Evolutionary conservation across 2,329 filamentous ascomycete species (phyloP), one percentile per base, ranked within the genome.

Genomic region (Lasiodiplodia gonubiensis): DNA sequence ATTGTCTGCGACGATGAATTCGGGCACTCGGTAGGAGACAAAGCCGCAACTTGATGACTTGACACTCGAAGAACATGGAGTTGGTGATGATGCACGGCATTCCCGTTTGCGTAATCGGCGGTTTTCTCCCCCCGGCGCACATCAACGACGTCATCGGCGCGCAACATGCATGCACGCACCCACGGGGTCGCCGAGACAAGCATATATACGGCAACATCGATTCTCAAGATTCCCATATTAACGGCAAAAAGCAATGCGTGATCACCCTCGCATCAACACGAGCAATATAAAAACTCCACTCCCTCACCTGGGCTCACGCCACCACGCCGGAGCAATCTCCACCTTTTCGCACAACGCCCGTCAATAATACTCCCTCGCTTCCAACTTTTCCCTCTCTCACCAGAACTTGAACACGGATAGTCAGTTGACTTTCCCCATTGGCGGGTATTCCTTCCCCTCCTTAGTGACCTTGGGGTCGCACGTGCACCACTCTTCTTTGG

Each of bases 381-480:
- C n/a, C 63, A 16, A 11, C 52, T 23, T 12, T 30, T 7, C 7
- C 51, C 49, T 4, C 35, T 46, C 52, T 21, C 23, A 12, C 55
- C 65, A 67, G 27, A 67, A 60, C 33, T 51, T 52, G 46, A 67
- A 27, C 21, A 37, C 16, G 6, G 65, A 48, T 53, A 61, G 55
- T 61, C 65, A 67, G 42, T 52, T 55, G 8, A 77, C 75, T 46
- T 77, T 79, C 4, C 84, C 88, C 84, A 86, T 89, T 33, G 89
- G 89, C 68, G 89, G 89, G 73, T 91, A 92, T 73, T 84, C 73
- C 73, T 86, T 86, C 54, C 88, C 88, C 66, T 86, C 84, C 49
- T 82, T 81, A 74, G 88, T 85, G 70, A 91, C 81, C 74, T 86
- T 86, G 33, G 90, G 89, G 72, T 84, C 81, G 75, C 90, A 93